Evolutionary conservation across 768 basidiomycete species (phyloP).

Genomic region (Cantharellus anzutake): DNA sequence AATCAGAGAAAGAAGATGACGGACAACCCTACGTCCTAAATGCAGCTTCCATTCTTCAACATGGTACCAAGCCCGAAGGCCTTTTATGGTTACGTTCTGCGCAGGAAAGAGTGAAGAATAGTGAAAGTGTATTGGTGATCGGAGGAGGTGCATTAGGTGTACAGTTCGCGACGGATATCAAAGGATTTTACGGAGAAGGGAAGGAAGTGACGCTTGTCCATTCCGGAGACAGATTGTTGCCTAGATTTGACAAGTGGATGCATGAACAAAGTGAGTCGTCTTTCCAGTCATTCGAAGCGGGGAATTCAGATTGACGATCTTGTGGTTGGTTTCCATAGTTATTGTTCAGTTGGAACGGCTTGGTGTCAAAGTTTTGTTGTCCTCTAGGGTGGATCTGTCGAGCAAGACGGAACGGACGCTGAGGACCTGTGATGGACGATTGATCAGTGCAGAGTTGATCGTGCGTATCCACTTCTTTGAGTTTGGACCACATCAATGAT

Average conservation of each 20-base stretch:
- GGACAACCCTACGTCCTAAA: too few species aligned
- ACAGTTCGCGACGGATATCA: slow-evolving; percentile 20
- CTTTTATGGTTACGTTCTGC: slow-evolving; percentile 16
- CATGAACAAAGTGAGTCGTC: slow-evolving; percentile 13
- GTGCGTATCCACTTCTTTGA: neutral
- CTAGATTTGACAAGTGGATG: slow-evolving; percentile 17
- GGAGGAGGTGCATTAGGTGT: slow-evolving; percentile 23
- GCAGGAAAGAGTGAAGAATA: slow-evolving; percentile 13
- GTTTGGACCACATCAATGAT: neutral
- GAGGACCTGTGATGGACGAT: neutral
- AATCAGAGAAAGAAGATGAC: too few species aligned
- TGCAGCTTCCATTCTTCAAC: too few species aligned
- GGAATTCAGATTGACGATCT: too few species aligned
- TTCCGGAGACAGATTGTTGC: slow-evolving; percentile 17
- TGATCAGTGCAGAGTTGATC: neutral
- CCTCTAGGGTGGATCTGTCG: neutral
- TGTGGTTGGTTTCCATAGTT: neutral
- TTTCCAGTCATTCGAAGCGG: too few species aligned
- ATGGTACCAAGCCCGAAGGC: slow-evolving; percentile 14
- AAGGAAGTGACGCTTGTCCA: slow-evolving; percentile 21
- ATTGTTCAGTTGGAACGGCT: neutral
- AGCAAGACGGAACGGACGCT: neutral
- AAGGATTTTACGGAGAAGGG: slow-evolving; percentile 17
- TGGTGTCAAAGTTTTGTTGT: neutral
- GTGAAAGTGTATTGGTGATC: slow-evolving; percentile 18